phyloP scores from a whole-genome alignment of 2,329 filamentous ascomycete species.

The Botrytis tulipae region DNA sequence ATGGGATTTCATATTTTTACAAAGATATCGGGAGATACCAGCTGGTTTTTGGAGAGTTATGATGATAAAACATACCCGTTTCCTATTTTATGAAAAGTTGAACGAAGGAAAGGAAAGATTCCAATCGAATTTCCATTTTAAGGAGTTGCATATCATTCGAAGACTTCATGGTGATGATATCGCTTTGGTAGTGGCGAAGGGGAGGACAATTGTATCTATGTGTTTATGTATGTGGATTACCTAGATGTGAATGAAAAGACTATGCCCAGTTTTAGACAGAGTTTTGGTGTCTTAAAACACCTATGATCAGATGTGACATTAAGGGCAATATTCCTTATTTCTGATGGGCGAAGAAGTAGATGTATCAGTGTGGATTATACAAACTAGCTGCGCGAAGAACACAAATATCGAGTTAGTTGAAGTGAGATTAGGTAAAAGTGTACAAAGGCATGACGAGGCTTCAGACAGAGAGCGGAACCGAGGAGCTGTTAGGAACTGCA shows the following conservation, averaged over 20 bases:
- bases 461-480: neutral
- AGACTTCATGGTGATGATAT: neutral
- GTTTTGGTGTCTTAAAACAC: neutral
- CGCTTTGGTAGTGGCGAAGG: neutral
- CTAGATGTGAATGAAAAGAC: constrained; percentile 1
- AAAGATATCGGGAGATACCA: constrained; percentile 12
- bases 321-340: neutral
- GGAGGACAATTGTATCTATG: constrained; percentile 3
- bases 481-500: neutral
- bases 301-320: too few species aligned
- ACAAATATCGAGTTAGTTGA: neutral
- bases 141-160: constrained; percentile 10
- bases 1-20: constrained; percentile 14
- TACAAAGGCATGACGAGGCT: neutral
- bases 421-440: neutral
- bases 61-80: constrained; percentile 17
- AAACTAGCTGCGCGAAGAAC: neutral
- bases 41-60: constrained; percentile 3
- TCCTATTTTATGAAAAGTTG: constrained; percentile 3
- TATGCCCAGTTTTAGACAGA: neutral
- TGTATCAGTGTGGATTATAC: neutral
- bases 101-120: neutral
- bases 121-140: neutral
- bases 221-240: neutral
- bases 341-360: neutral